These are phyloP conservation scores for Dichomitus squalens DNA, from an alignment of 1,284 basidiomycete species.

Conservation along the genomic window DNA sequence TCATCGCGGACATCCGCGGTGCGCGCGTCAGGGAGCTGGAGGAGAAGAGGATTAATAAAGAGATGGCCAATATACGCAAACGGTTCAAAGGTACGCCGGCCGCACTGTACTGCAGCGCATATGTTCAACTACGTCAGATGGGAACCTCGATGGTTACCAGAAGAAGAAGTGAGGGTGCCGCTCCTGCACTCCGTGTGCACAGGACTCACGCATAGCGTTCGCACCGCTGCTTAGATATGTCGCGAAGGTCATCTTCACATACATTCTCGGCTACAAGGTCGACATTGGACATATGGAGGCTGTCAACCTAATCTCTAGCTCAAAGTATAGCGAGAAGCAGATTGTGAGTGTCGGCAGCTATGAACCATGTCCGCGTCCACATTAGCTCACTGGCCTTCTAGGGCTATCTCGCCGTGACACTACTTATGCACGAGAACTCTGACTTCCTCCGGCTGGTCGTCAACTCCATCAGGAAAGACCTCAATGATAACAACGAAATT, in stretches of 20 bases:
- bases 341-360: conserved; percentile 65
- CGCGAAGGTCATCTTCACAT: conserved; percentile 98
- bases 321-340: conserved; percentile 98
- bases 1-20: conserved; percentile 97
- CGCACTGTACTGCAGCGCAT: conserved; percentile 2
- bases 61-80: conserved; percentile 99
- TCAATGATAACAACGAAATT: conserved; percentile 94
- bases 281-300: conserved; percentile 99
- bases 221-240: conserved; percentile 64
- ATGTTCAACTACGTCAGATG: conserved; percentile 57
- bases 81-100: conserved; percentile 87
- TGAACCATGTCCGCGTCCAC: not conserved
- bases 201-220: conserved; percentile 16
- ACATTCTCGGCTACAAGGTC: conserved; percentile 98
- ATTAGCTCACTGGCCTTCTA: conserved; percentile 31
- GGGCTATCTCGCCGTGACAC: conserved; percentile 97
- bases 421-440: conserved; percentile 98
- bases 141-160: conserved; percentile 96
- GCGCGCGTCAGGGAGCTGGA: conserved; percentile 88
- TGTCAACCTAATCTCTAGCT: conserved; percentile 94
- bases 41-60: conserved; percentile 98
- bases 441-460: conserved; percentile 95
- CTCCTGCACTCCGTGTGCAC: conserved; percentile 7
- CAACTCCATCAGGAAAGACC: conserved; percentile 97
- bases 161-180: conserved; percentile 89